A percentile compares a stretch with the other conserved stretches of the same genome.
Evolutionary conservation across 805 yeast genomes (phyloP).

Genomic region (Candida dendrica): DNA sequence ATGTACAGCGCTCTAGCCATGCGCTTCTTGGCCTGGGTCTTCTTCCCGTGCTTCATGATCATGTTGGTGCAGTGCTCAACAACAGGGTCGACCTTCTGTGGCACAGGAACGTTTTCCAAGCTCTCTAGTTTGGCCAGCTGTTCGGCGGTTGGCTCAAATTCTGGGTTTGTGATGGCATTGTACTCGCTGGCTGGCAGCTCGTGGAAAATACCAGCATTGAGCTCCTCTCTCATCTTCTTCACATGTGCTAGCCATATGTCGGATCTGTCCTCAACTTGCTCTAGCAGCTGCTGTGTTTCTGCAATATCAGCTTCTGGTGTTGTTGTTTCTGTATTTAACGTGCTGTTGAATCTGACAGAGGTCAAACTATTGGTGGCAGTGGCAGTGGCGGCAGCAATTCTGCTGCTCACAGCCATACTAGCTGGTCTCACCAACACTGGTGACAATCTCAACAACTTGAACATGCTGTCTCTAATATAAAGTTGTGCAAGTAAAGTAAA

Average conservation of each 20-base stretch:
- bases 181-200: slow-evolving; percentile 22
- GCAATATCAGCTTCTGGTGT: too few relatives aligned
- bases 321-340: too few relatives aligned
- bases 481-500: too few relatives aligned
- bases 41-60: slow-evolving; percentile 90
- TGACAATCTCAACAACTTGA: too few relatives aligned
- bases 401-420: too few relatives aligned
- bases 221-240: slow-evolving; percentile 24
- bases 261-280: too few relatives aligned
- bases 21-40: slow-evolving; percentile 66
- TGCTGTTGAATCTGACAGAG: too few relatives aligned
- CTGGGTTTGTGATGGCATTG: slow-evolving; percentile 14
- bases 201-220: slow-evolving; percentile 27
- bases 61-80: slow-evolving; percentile 74
- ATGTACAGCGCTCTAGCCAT: slow-evolving; percentile 76
- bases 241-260: slow-evolving; percentile 23
- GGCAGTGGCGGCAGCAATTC: too few relatives aligned
- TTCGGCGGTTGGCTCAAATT: slow-evolving; percentile 52
- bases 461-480: too few relatives aligned
- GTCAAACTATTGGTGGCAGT: too few relatives aligned
- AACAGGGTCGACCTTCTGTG: slow-evolving; percentile 59
- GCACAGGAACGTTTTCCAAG: slow-evolving; percentile 47
- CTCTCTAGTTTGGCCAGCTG: slow-evolving; percentile 53
- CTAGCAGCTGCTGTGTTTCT: too few relatives aligned
- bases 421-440: too few relatives aligned